Percentiles rank a stretch among this genome's conserved stretches.
These are phyloP conservation scores for Gelatoporia subvermispora DNA, from an alignment of 768 basidiomycete genomes.

Conservation along the genomic window DNA sequence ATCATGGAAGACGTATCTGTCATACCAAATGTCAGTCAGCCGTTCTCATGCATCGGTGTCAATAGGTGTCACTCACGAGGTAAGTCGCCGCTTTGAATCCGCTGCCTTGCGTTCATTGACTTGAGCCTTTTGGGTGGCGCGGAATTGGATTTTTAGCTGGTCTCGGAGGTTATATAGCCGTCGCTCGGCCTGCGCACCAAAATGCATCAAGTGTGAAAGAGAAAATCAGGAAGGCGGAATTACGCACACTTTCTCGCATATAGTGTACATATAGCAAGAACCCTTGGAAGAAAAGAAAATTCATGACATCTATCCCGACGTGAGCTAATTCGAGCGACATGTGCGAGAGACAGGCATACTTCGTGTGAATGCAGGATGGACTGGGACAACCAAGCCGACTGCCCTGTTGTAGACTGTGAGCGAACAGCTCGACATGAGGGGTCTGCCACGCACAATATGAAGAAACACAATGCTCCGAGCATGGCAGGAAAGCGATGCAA, in stretches of 20 bases:
- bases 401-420: conserved; percentile 25
- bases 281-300: conserved; percentile 72
- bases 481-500: conserved; percentile 63
- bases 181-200: conserved; percentile 33
- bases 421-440: neutral
- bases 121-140: conserved; percentile 57
- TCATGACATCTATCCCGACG: conserved; percentile 47
- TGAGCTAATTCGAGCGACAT: neutral
- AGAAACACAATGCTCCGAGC: conserved; percentile 52
- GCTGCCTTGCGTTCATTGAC: conserved; percentile 62
- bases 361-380: conserved; percentile 30
- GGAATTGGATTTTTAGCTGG: conserved; percentile 50
- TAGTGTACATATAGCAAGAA: conserved; percentile 71
- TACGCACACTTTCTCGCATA: conserved; percentile 39
- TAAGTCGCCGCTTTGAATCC: conserved; percentile 78
- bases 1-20: conserved; percentile 77
- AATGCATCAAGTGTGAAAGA: neutral
- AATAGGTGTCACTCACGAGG: conserved; percentile 53
- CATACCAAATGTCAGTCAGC: conserved; percentile 14
- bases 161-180: conserved; percentile 46
- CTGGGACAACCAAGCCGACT: conserved; percentile 34
- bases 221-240: neutral
- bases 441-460: conserved; percentile 39
- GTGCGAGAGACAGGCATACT: conserved; percentile 20
- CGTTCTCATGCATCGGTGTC: conserved; percentile 5